Conservation (phyloP, 2,329 filamentous ascomycete species). For the Daldinia sp. region DNA sequence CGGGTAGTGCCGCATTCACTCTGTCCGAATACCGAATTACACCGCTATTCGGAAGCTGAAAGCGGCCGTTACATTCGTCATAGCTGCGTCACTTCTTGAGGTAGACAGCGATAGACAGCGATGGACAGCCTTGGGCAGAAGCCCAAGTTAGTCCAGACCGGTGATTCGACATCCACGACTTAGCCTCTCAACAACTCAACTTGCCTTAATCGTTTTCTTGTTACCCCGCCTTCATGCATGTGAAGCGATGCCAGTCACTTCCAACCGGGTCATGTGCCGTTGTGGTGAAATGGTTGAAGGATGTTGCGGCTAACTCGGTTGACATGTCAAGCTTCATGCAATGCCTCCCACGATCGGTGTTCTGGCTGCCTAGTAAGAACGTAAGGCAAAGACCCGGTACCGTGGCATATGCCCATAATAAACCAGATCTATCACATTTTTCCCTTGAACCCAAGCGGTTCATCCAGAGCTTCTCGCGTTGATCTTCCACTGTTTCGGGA, state of each 20-base stretch:
- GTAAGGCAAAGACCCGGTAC: constrained; percentile 28
- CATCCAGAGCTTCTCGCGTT: constrained; percentile 26
- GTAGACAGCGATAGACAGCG: constrained; percentile 14
- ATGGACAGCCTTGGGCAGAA: constrained; percentile 10
- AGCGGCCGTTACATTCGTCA: constrained; percentile 28
- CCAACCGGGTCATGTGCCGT: constrained; percentile 36
- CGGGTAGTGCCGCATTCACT: constrained; percentile 66
- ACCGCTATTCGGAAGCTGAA: constrained; percentile 34
- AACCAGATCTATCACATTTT: constrained; percentile 41
- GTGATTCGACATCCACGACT: constrained; percentile 31
- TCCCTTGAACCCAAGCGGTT: constrained; percentile 16
- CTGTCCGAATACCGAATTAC: constrained; percentile 17
- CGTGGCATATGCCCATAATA: constrained; percentile 34
- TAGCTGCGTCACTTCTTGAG: constrained; percentile 27
- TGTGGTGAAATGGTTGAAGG: constrained; percentile 26
- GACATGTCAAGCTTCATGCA: constrained; percentile 37
- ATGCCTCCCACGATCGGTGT: constrained; percentile 37
- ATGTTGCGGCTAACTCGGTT: constrained; percentile 37
- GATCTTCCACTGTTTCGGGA: constrained; percentile 32
- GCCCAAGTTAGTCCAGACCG: constrained; percentile 18
- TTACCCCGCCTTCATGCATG: constrained; percentile 41
- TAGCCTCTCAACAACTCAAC: constrained; percentile 33
- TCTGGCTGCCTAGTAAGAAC: constrained; percentile 16
- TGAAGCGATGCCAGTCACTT: constrained; percentile 41
- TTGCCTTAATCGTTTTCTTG: constrained; percentile 5